phyloP scores from a whole-genome alignment of 495 filamentous ascomycete species.

The Hyaloscypha variabilis region DNA sequence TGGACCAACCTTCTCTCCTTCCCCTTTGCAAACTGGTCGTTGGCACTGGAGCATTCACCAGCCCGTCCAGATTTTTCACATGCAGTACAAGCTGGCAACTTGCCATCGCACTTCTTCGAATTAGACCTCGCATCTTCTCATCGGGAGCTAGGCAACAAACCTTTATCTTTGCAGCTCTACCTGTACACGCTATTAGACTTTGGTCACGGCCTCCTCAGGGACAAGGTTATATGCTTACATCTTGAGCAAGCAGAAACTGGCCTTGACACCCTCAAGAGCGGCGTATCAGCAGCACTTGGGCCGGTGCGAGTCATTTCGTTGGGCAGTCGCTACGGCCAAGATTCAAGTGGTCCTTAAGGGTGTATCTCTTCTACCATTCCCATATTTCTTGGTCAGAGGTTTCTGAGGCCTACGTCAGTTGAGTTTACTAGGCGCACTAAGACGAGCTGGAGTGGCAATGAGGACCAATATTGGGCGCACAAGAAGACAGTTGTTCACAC shows the following conservation, averaged over 20 bases:
- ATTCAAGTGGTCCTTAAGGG: background rate
- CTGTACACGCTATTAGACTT: constrained; percentile 32
- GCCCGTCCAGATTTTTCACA: constrained; percentile 84
- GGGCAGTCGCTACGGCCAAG: background rate
- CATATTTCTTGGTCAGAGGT: background rate
- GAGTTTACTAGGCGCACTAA: background rate
- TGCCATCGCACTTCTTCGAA: constrained; percentile 75
- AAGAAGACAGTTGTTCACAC: background rate
- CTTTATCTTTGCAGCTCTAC: constrained; percentile 84
- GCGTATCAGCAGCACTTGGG: constrained; percentile 58
- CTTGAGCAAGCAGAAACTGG: constrained; percentile 91
- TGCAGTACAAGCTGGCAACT: constrained; percentile 88
- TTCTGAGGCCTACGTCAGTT: background rate
- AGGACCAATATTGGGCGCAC: background rate
- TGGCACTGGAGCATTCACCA: constrained; percentile 86
- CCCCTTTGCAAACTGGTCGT: constrained; percentile 89
- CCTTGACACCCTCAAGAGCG: constrained; percentile 83
- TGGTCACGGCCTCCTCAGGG: background rate
- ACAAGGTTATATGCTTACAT: constrained; percentile 53
- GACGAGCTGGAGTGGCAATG: background rate
- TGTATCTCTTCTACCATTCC: constrained; percentile 1
- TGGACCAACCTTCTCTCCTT: constrained; percentile 72
- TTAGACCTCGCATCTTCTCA: background rate
- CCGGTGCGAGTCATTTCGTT: constrained; percentile 20
- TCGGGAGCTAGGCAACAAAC: constrained; percentile 11